Evolutionary conservation across 139 green algal species (phyloP).

Genomic region (Tetraselmis striata): DNA sequence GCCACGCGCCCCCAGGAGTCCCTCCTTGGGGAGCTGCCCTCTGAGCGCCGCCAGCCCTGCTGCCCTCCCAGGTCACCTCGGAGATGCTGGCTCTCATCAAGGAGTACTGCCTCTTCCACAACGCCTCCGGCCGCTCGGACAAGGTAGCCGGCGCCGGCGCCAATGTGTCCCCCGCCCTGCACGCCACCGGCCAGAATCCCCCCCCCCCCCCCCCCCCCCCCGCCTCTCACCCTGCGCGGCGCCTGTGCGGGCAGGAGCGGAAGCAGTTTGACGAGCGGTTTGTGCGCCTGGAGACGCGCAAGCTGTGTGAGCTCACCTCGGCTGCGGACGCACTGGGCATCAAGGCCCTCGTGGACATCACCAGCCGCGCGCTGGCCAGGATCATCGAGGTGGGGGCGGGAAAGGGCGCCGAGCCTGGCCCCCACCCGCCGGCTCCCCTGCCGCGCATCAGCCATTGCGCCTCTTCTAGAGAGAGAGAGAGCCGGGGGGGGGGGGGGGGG

Average conservation of each 20-base stretch:
- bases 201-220: not conserved
- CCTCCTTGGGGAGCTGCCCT: not conserved
- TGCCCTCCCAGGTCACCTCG: constrained; percentile 22
- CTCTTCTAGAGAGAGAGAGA: not conserved
- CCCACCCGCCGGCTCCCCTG: too few relatives aligned
- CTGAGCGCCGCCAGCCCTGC: not conserved
- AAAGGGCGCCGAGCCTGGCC: too few relatives aligned
- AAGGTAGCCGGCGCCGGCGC: constrained; percentile 26
- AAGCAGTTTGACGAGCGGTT: constrained; percentile 68
- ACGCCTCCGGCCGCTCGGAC: constrained; percentile 45
- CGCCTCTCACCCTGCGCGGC: not conserved
- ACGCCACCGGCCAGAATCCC: not conserved
- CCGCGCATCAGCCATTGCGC: too few relatives aligned
- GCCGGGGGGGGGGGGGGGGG: too few relatives aligned
- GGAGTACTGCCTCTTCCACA: constrained; percentile 55
- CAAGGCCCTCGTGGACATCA: constrained; percentile 59
- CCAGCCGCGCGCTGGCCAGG: constrained; percentile 48
- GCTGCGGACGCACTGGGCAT: constrained; percentile 60
- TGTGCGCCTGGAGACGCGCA: constrained; percentile 46
- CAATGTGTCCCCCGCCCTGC: not conserved
- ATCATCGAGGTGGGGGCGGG: constrained; percentile 61
- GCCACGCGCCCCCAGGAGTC: too few relatives aligned
- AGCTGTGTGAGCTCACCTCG: constrained; percentile 62
- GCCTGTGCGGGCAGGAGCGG: constrained; percentile 37
- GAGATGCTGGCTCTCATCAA: constrained; percentile 41